phyloP scores from a whole-genome alignment of 129 eudicot genomes.

The Chrysanthemum makinoi region DNA sequence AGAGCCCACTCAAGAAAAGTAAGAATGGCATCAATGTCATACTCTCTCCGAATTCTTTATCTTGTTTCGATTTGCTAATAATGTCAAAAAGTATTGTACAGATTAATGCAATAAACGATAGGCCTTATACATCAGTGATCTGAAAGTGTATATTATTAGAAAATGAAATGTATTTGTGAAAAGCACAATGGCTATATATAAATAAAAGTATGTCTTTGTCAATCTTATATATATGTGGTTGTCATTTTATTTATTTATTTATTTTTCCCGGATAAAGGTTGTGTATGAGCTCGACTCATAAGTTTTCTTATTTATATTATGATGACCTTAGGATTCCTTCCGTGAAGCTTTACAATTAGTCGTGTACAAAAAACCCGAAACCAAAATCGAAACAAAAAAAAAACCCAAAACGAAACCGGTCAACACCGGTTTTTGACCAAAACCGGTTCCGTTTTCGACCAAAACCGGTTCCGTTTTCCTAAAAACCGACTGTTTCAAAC shows the following conservation, averaged over 20 bases:
- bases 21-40: slow-evolving; percentile 38
- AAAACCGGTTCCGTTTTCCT: too few species aligned
- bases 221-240: neutral
- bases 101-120: neutral
- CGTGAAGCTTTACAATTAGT: too few species aligned
- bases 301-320: neutral
- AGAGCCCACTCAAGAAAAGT: slow-evolving; percentile 32
- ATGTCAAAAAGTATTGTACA: slow-evolving; percentile 12
- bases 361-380: too few species aligned
- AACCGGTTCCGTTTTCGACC: too few species aligned
- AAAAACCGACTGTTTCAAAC: too few species aligned
- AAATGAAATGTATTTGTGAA: slow-evolving; percentile 18
- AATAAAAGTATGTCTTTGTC: neutral
- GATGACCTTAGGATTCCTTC: too few species aligned
- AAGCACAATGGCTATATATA: neutral
- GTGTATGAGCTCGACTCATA: too few species aligned
- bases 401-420: too few species aligned
- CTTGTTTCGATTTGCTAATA: slow-evolving; percentile 51
- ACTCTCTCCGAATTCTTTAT: slow-evolving; percentile 51
- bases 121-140: slow-evolving; percentile 16
- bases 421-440: too few species aligned
- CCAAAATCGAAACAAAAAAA: too few species aligned
- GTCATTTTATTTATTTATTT: neutral
- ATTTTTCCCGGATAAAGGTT: neutral
- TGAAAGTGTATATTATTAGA: slow-evolving; percentile 18